phyloP scores from a whole-genome alignment of 371 early-diverging fungal species.

The Actinomortierella wolfii region DNA sequence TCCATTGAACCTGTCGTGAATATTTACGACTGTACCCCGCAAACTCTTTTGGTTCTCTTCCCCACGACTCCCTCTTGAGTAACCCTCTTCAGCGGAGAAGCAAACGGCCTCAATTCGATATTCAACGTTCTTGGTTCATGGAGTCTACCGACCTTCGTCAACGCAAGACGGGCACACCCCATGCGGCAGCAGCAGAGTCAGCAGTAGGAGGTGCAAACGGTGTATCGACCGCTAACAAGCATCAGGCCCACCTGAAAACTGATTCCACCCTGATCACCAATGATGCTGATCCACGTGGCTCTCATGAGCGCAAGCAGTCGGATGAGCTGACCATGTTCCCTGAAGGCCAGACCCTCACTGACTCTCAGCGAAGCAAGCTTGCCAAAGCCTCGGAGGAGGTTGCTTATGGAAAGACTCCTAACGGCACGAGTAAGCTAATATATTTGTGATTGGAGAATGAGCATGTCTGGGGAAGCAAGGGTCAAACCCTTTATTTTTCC shows the following conservation, averaged over 20 bases:
- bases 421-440: slow-evolving; percentile 54
- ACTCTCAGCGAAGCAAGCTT: slow-evolving; percentile 19
- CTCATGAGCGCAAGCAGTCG: slow-evolving; percentile 1
- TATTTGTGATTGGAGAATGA: neutral
- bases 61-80: too few species aligned
- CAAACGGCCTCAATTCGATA: too few species aligned
- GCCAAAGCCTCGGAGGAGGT: slow-evolving; percentile 15
- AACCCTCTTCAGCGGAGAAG: too few species aligned
- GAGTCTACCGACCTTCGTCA: slow-evolving; percentile 29
- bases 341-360: slow-evolving; percentile 11
- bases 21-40: too few species aligned
- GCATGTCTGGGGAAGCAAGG: too few species aligned
- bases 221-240: slow-evolving; percentile 31
- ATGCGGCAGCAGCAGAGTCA: slow-evolving; percentile 2
- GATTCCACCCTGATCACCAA: neutral
- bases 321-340: slow-evolving; percentile 23
- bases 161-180: slow-evolving; percentile 20
- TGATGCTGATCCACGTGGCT: neutral
- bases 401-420: slow-evolving; percentile 63
- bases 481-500: too few species aligned
- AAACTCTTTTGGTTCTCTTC: too few species aligned
- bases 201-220: slow-evolving; percentile 7
- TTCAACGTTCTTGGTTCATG: too few species aligned
- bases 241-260: slow-evolving; percentile 4
- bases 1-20: too few species aligned